Base-by-base conservation (phyloP, 1,139 yeast genomes). In the Protomyces arabidopsidicola region DNA sequence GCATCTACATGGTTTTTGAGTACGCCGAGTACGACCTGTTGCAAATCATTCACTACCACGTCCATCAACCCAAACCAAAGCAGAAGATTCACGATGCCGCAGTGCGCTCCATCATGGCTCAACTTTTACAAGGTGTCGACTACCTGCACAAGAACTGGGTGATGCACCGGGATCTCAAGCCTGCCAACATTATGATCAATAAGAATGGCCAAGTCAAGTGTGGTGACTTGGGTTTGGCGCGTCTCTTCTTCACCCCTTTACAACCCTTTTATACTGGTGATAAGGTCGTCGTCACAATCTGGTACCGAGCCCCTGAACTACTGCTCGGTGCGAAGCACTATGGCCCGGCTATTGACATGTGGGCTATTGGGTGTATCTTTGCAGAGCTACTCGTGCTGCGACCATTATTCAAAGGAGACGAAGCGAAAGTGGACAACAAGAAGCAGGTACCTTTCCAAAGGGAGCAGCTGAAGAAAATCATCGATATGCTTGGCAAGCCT, bases 361-460 rank as follows among this genome's bases (percentile, higher is more conserved):
- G 98, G 98, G 97, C 98, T 0, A 90, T 90, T 9, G 98, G 98
- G 0, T 93, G 98, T 74, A 93, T 95, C 9, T 80, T 93, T 69
- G 98, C 97, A 0, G 99, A 95, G 73, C 77, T 93, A 58, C 78
- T 93, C 22, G 89, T 96, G 1, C 76, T 95, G 53, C 78, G 97
- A 70, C 99, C 99, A 0, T 86, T 93, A 3, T 93, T 93, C 77
- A 93, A 95, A 74, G 98, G 98, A 53, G 99, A 93, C 74, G 99
- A 93, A 73, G 95, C 96, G 16, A 93, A 91, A 71, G 87, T 91
- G 81, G 98, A 91, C 73, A 88, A 88, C 69, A 90, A 89, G 73
- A 91, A 91, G 72, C 87, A 85, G 66, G 93, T 91, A 1, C 98
- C 98, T 2, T 93, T 93, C 74, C 98, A 93, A 75, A 85, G 88